These are phyloP conservation scores for Aspergillus melleus DNA, from an alignment of 2,329 filamentous ascomycete species.

Conservation along the genomic window DNA sequence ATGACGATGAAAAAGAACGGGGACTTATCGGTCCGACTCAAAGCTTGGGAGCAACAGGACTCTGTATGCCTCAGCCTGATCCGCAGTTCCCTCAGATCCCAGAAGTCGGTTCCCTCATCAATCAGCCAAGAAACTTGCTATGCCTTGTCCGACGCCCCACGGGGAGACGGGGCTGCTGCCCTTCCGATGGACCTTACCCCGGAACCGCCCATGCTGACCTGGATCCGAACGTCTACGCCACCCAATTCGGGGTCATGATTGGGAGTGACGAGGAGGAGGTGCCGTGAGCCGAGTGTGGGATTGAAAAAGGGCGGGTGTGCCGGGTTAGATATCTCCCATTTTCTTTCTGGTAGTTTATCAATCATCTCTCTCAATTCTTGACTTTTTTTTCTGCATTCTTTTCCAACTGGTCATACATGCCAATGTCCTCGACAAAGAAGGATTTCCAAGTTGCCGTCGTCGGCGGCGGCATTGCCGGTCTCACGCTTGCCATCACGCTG, in stretches of 20 bases:
- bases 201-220: constrained; percentile 11
- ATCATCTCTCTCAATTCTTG: no score
- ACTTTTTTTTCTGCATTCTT: no score
- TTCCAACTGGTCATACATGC: neutral
- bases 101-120: no score
- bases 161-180: constrained; percentile 6
- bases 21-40: no score
- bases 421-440: constrained; percentile 13
- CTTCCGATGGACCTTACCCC: constrained; percentile 16
- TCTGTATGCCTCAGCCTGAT: no score
- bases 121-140: no score
- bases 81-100: no score
- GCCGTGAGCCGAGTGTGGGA: neutral
- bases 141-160: constrained; percentile 13
- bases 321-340: no score
- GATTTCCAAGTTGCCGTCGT: constrained; percentile 32
- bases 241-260: no score
- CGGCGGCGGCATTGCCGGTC: constrained; percentile 39
- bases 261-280: neutral
- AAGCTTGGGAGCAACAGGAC: no score
- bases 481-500: constrained; percentile 38
- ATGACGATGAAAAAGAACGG: no score
- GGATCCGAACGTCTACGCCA: neutral
- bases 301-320: neutral
- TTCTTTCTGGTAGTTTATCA: no score